phyloP scores from a whole-genome alignment of 2,329 filamentous ascomycete species.

The Pseudonectria foliicola region DNA sequence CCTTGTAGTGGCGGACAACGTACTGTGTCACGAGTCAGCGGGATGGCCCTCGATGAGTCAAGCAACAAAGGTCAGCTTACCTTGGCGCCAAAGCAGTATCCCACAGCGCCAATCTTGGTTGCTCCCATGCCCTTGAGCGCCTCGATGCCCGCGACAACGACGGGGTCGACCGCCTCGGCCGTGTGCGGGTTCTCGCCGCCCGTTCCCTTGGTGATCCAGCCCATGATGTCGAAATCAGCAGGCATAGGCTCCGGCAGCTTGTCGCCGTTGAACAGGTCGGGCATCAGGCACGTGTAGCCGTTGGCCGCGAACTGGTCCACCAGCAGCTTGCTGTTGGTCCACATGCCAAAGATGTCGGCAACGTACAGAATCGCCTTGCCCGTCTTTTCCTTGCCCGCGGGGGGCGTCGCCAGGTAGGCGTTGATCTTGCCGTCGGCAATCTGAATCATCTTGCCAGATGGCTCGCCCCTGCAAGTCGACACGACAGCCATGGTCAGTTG shows the following conservation, averaged over 20 bases:
- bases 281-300: slow-evolving; percentile 32
- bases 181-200: slow-evolving; percentile 41
- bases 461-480: slow-evolving; percentile 33
- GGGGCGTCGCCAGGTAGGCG: slow-evolving; percentile 44
- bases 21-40: slow-evolving; percentile 40
- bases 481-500: neutral
- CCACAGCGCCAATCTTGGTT: slow-evolving; percentile 47
- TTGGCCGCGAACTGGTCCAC: slow-evolving; percentile 33
- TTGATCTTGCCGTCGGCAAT: slow-evolving; percentile 35
- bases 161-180: slow-evolving; percentile 25
- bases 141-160: slow-evolving; percentile 37
- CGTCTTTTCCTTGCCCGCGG: slow-evolving; percentile 19
- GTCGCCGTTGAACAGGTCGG: slow-evolving; percentile 34
- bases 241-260: slow-evolving; percentile 19
- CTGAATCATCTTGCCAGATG: slow-evolving; percentile 39
- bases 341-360: slow-evolving; percentile 32
- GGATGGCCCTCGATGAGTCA: neutral
- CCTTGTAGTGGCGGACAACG: slow-evolving; percentile 57
- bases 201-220: slow-evolving; percentile 33
- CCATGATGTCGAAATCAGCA: slow-evolving; percentile 23
- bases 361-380: slow-evolving; percentile 28
- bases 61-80: slow-evolving; percentile 30
- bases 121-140: slow-evolving; percentile 48
- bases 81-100: slow-evolving; percentile 62
- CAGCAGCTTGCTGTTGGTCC: slow-evolving; percentile 33